Conservation (phyloP, 768 basidiomycete species). For the Omphalotus guepiniiformis region DNA sequence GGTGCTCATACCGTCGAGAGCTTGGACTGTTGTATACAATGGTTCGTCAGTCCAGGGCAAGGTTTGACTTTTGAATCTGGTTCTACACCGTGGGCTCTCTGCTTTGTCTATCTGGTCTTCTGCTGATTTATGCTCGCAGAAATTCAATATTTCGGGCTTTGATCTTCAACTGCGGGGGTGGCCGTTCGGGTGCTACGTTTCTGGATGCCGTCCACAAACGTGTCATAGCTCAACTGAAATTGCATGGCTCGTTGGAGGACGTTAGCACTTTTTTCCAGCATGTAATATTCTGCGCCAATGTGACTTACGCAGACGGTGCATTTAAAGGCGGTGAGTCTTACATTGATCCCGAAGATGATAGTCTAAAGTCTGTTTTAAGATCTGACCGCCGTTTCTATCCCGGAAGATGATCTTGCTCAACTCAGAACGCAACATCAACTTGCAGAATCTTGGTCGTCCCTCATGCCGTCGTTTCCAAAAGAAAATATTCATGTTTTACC, state of each 20-base stretch:
- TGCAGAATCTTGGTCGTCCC: constrained; percentile 63
- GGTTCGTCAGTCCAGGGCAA: constrained; percentile 70
- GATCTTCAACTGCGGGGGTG: constrained; percentile 94
- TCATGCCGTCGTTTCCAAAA: constrained; percentile 57
- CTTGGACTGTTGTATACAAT: constrained; percentile 78
- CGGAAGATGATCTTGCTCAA: constrained; percentile 55
- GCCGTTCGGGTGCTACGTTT: constrained; percentile 76
- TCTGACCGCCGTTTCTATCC: constrained; percentile 65
- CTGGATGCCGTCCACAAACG: constrained; percentile 55
- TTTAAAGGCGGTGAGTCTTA: constrained; percentile 77
- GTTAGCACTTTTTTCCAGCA: constrained; percentile 63
- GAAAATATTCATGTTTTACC: constrained; percentile 73
- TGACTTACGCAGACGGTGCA: constrained; percentile 85
- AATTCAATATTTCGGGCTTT: too few species aligned
- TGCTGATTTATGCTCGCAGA: too few species aligned
- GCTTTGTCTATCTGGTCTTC: too few species aligned
- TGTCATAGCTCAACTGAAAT: constrained; percentile 42
- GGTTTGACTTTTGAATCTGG: constrained; percentile 33
- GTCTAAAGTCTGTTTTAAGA: constrained; percentile 42
- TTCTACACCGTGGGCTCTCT: background rate
- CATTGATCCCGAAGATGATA: background rate
- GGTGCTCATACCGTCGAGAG: constrained; percentile 96
- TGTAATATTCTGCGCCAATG: constrained; percentile 94
- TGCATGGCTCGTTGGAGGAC: constrained; percentile 33
- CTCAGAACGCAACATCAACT: constrained; percentile 77